Percentiles rank a stretch among this genome's conserved stretches.
phyloP scores from a whole-genome alignment of 1,284 basidiomycete species.

The Tilletia indica region DNA sequence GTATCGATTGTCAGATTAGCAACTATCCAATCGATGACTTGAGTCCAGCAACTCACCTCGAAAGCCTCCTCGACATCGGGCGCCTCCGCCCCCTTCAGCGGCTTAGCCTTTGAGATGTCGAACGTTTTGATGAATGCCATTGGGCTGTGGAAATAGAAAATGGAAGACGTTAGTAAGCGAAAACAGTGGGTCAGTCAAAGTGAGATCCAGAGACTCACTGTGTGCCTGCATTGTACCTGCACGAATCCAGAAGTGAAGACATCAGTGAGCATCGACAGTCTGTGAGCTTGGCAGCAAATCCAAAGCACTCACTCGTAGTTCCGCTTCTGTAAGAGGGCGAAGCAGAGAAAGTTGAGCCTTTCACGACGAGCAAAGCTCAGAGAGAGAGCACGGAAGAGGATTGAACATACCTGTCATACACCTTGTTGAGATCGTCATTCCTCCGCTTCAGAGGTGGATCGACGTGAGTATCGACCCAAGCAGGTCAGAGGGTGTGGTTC shows the following conservation, averaged over 20 bases:
- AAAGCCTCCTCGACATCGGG: constrained; percentile 45
- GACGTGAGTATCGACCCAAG: neutral
- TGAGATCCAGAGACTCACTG: constrained; percentile 33
- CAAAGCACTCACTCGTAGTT: too few relatives aligned
- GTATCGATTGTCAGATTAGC: neutral
- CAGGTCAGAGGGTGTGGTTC: constrained; percentile 38
- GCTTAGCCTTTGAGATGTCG: constrained; percentile 27
- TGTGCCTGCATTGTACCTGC: constrained; percentile 58
- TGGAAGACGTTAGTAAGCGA: neutral
- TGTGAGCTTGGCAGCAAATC: too few relatives aligned
- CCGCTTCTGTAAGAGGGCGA: too few relatives aligned
- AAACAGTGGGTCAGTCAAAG: neutral
- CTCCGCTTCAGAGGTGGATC: constrained; percentile 1
- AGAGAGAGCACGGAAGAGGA: neutral
- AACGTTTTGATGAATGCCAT: constrained; percentile 43
- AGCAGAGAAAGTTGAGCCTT: too few relatives aligned
- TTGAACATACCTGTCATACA: constrained; percentile 8
- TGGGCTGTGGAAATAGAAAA: constrained; percentile 24
- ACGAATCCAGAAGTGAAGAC: too few relatives aligned
- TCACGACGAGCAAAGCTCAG: neutral
- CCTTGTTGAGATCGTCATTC: neutral
- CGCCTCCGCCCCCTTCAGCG: constrained; percentile 29
- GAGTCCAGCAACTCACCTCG: neutral
- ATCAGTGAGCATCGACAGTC: too few relatives aligned
- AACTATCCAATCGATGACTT: neutral